phyloP scores from a whole-genome alignment of 805 yeast genomes.

The Candida railenensis region DNA sequence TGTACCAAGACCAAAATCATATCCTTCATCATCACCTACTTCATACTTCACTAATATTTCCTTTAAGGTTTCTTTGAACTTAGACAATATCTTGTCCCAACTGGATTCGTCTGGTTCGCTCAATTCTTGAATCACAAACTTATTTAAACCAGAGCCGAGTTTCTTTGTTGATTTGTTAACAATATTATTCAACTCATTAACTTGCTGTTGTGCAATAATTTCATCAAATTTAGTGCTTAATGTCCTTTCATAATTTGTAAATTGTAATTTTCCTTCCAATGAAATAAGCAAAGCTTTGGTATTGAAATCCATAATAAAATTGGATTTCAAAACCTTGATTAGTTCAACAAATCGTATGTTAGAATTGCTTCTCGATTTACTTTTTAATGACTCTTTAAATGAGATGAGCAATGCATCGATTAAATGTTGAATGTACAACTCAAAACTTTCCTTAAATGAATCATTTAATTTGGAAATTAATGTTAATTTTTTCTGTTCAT shows the following conservation, averaged over 20 bases:
- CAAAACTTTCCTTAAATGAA: slow-evolving; percentile 14
- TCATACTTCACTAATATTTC: slow-evolving; percentile 10
- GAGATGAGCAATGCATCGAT: background rate
- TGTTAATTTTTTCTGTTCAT: slow-evolving; percentile 54
- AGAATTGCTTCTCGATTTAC: slow-evolving; percentile 1
- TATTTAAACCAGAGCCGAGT: slow-evolving; percentile 47
- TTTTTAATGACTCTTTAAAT: slow-evolving; percentile 4
- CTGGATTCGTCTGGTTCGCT: slow-evolving; percentile 47
- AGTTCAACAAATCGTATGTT: slow-evolving; percentile 15
- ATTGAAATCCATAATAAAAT: slow-evolving; percentile 11
- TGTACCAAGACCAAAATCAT: slow-evolving; percentile 70
- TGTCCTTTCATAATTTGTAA: slow-evolving; percentile 14
- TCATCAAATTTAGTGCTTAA: slow-evolving; percentile 38
- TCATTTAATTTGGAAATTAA: slow-evolving; percentile 46
- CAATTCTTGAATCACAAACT: slow-evolving; percentile 48
- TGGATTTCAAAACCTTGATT: slow-evolving; percentile 6
- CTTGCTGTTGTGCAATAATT: slow-evolving; percentile 37
- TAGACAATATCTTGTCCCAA: slow-evolving; percentile 59
- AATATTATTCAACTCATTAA: slow-evolving; percentile 30
- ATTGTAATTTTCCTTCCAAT: slow-evolving; percentile 26
- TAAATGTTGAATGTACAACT: background rate
- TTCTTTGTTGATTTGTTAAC: slow-evolving; percentile 44
- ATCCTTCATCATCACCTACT: slow-evolving; percentile 20
- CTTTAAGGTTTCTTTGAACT: slow-evolving; percentile 31
- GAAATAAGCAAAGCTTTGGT: slow-evolving; percentile 20